Percentiles rank a stretch among this genome's conserved stretches.
These are phyloP conservation scores for Crithidia sp. DNA, from an alignment of 208 protist species.

Conservation along the genomic window DNA sequence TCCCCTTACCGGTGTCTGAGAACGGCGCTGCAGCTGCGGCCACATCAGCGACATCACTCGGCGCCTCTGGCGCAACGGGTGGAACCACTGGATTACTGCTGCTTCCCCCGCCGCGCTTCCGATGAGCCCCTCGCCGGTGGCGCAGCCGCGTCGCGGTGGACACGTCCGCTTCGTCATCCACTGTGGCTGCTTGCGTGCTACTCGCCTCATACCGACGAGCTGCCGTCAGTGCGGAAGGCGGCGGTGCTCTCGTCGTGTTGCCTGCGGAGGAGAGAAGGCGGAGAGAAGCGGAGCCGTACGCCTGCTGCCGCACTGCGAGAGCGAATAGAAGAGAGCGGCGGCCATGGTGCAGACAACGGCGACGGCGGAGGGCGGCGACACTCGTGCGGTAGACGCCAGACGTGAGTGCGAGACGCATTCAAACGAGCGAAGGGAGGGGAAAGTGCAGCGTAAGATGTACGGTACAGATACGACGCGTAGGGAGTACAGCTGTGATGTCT, in stretches of 20 bases:
- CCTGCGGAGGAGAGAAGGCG: neutral
- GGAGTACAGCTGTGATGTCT: no score
- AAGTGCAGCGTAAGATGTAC: neutral
- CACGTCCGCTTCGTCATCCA: neutral
- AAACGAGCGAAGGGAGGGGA: neutral
- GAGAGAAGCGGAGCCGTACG: neutral
- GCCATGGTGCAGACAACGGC: neutral
- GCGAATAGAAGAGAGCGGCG: neutral
- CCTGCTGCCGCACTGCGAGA: neutral
- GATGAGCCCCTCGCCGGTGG: conserved; percentile 28
- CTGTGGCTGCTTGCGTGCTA: neutral
- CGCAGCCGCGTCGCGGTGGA: conserved; percentile 15
- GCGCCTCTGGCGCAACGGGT: no score
- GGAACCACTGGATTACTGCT: no score
- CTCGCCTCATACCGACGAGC: neutral
- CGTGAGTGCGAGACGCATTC: conserved; percentile 1
- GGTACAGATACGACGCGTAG: no score
- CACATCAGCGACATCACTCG: neutral
- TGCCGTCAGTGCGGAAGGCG: neutral
- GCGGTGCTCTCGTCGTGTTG: no score
- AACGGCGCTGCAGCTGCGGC: neutral
- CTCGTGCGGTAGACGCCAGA: neutral
- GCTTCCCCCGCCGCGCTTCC: conserved; percentile 16
- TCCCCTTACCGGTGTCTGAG: neutral
- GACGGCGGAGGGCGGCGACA: conserved; percentile 7